Base-by-base conservation (phyloP, 2,329 filamentous ascomycete species). In the Arthrobotrys sphaeroides region DNA sequence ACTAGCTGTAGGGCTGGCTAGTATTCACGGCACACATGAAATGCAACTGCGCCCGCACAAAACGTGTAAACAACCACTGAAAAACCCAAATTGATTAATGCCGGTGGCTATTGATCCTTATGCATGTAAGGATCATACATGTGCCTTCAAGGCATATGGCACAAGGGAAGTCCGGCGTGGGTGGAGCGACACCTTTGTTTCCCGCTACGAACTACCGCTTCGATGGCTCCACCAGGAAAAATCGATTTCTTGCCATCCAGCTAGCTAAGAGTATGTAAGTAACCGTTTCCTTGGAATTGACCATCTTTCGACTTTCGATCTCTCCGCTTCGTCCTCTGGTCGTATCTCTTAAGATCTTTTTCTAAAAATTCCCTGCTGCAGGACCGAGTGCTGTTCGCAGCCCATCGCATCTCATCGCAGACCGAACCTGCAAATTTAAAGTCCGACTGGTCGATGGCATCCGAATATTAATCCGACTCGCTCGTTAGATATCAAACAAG, bases 51-150 rank as follows among this genome's bases (percentile, higher is more conserved):
- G 12, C 24, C 45, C 20, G 40, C 2, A 43, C 28, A 10, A 33
- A 10, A n/a, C n/a, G n/a, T n/a, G n/a, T n/a, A n/a, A n/a, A n/a
- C n/a, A n/a, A n/a, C n/a, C n/a, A n/a, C n/a, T n/a, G n/a, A n/a
- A n/a, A n/a, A n/a, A n/a, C n/a, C n/a, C n/a, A 40, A 40, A 40
- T 40, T 33, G 22, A 43, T 43, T 43, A 22, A 43, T 43, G 40
- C 40, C 16, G 40, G n/a, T 45, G 4, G n/a, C 18, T 22, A 22
- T 24, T 13, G 18, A 22, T 22, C 18, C 13, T n/a, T 26, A 36
- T 53, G 9, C 16, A 16, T 51, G 43, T 72, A 73, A 73, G 68
- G 68, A 73, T 73, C 49, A 60, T 66, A 73, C 68, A 73, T 61
- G 57, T n/a, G 42, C 16, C 18, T 1, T 7, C 20, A 43, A 42